Evolutionary conservation across 2,329 filamentous ascomycete species (phyloP).

Genomic region (Coniochaeta ligniaria): DNA sequence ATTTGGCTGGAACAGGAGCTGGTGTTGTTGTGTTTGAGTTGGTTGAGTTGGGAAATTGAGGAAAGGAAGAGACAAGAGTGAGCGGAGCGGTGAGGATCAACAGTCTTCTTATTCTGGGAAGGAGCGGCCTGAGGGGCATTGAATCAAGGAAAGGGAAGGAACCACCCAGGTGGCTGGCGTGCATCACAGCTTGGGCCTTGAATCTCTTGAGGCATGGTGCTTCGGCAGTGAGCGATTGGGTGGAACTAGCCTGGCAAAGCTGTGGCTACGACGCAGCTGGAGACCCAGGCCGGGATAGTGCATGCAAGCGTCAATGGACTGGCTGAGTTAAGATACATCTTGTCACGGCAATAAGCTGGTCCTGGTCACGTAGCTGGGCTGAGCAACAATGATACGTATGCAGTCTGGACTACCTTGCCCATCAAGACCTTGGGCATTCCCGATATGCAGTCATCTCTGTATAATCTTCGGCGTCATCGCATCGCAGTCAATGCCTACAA

Average conservation of each 20-base stretch:
- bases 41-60: not conserved
- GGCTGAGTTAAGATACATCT: not conserved
- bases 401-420: too few species aligned
- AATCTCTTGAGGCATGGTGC: not conserved
- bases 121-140: not conserved
- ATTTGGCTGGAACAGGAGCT: not conserved
- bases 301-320: not conserved
- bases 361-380: not conserved
- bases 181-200: not conserved
- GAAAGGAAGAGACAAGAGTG: not conserved
- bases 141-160: not conserved
- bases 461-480: too few species aligned
- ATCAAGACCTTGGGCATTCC: not conserved
- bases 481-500: not conserved
- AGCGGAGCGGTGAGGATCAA: not conserved
- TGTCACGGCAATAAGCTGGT: not conserved
- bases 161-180: not conserved
- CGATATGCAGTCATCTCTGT: too few species aligned
- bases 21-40: not conserved
- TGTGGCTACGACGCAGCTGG: not conserved
- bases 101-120: constrained; percentile 3
- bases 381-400: too few species aligned
- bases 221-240: not conserved
- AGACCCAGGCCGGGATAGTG: not conserved
- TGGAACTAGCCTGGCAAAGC: not conserved